Evolutionary conservation across 805 yeast species (phyloP).

Genomic region (Pichia rugopelliculosa): DNA sequence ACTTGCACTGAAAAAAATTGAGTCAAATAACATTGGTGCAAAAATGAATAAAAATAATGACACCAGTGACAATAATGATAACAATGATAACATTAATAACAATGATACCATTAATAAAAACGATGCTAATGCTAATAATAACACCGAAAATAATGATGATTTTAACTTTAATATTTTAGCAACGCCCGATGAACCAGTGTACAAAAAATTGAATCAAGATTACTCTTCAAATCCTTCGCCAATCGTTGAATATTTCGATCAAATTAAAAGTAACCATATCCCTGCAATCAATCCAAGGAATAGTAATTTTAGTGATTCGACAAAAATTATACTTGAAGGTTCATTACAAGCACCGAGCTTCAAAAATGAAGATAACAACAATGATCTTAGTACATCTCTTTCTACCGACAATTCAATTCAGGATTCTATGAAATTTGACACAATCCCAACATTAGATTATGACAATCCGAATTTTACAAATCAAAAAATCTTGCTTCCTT

Average conservation of each 20-base stretch:
- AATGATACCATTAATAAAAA: background rate
- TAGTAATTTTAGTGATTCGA: background rate
- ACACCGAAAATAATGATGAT: no score
- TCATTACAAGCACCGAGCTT: background rate
- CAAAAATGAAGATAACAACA: background rate
- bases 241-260: background rate
- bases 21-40: no score
- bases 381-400: background rate
- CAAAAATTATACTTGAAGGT: background rate
- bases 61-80: no score
- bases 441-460: background rate
- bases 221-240: slow-evolving; percentile 3
- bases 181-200: slow-evolving; percentile 11
- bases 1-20: background rate
- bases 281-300: background rate
- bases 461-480: background rate
- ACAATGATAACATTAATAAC: no score
- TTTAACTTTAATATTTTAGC: slow-evolving; percentile 20
- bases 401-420: background rate
- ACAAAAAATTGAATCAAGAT: slow-evolving; percentile 2
- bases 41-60: no score
- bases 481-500: background rate
- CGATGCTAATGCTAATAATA: slow-evolving; percentile 5
- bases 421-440: background rate
- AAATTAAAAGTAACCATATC: background rate